Evolutionary conservation across 2,329 filamentous ascomycete species (phyloP), one percentile per base, ranked within the genome.

Genomic region (Fusarium sarcochroum): DNA sequence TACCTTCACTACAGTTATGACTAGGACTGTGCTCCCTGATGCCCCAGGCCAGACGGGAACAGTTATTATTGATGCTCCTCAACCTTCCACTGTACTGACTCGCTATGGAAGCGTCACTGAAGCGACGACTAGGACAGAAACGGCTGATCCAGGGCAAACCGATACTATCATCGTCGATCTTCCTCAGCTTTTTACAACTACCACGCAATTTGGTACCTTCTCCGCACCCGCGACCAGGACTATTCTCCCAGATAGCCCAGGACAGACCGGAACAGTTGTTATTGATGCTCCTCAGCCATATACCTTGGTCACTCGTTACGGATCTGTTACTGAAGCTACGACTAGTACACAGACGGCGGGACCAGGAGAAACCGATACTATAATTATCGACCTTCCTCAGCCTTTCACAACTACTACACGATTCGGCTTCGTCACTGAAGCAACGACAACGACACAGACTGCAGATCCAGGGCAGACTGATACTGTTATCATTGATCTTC

Each of bases 1-100:
- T 0, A 37, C 40, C 6, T 35, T 38, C 3, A 40, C 46, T 5
- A 18, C 17, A 6, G n/a, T 46, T 15, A 47, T 27, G 7, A 60
- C 58, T 3, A 46, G 46, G 3, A 53, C 49, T 11, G 13, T 60
- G 1, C 9, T 18, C 2, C 55, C 58, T 7, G 23, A 46, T 13
- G 20, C 20, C 13, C 27, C 46, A 17, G 58, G 58, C 2, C 35
- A 60, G 8, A 62, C 55, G 1, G 55, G 55, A 5, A 62, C 55
- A 2, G 37, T 60, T 8, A 7, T 62, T 3, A 17, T 62, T n/a
- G 58, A 54, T 6, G 13, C 50, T 1, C 58, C 53, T 2, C 54
- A 61, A n/a, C 58, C 45, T 6, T 58, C 38, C 5, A 34, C 20
- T 3, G 45, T 45, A 6, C 8, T 32, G 1, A 61, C 58, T 5